Evolutionary conservation across 768 basidiomycete species (phyloP).

Genomic region (Russula griseocarnosa): DNA sequence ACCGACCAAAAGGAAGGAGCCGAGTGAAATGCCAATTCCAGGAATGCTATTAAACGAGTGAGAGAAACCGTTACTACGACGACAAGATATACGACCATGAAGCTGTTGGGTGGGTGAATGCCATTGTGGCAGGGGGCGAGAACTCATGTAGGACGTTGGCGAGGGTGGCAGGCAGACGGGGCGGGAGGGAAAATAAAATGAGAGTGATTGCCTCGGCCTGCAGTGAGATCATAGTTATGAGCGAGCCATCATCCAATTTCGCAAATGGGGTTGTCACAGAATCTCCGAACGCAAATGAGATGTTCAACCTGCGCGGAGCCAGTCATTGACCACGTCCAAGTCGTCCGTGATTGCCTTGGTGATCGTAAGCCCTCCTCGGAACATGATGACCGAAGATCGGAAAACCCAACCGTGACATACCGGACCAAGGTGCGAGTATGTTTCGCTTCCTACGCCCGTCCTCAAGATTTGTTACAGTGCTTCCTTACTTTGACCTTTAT

Average conservation of each 20-base stretch:
- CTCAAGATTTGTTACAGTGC: no score
- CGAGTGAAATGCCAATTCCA: conserved; percentile 3
- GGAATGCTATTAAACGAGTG: neutral
- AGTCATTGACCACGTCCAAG: no score
- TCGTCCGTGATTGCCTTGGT: no score
- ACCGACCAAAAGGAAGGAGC: conserved; percentile 1
- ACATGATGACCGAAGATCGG: no score
- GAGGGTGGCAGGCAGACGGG: neutral
- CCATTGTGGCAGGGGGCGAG: neutral
- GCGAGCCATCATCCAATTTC: neutral
- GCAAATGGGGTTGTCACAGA: neutral
- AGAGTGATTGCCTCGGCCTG: neutral
- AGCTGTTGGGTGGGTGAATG: neutral
- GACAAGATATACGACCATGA: neutral
- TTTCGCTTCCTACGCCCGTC: no score
- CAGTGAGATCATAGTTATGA: neutral
- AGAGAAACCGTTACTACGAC: neutral
- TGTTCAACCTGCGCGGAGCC: no score
- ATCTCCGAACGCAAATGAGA: no score
- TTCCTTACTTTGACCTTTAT: no score
- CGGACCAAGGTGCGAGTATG: no score
- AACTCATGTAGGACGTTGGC: neutral
- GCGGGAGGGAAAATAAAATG: neutral
- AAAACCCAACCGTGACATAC: no score
- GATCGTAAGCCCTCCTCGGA: no score